phyloP scores from a whole-genome alignment of 225 moss, liverwort and hornwort species.

The Polytrichum formosum region DNA sequence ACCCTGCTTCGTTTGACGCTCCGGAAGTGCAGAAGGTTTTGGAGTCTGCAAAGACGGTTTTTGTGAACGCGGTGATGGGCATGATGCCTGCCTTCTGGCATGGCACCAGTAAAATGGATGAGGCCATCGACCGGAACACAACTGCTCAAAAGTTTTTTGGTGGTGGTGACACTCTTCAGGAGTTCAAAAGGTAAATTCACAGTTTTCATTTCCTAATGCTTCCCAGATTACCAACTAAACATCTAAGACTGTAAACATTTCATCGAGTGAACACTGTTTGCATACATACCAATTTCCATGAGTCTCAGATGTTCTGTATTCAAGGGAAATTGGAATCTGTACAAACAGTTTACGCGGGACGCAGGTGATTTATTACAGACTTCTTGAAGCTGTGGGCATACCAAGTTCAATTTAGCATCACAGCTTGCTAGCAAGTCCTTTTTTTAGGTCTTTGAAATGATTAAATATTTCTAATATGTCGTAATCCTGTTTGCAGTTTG shows the following conservation, averaged over 20 bases:
- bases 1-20: conserved; percentile 57
- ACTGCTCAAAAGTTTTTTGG: conserved; percentile 79
- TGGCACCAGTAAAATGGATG: conserved; percentile 89
- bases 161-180: conserved; percentile 84
- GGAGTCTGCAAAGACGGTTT: conserved; percentile 64
- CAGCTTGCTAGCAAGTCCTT: no score
- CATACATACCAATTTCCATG: no score
- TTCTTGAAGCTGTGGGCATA: no score
- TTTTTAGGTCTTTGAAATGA: no score
- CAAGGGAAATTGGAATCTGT: no score
- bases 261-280: not conserved
- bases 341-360: no score
- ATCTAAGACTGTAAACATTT: not conserved
- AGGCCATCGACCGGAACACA: conserved; percentile 73
- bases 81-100: conserved; percentile 87
- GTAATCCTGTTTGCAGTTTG: conserved; percentile 27
- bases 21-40: conserved; percentile 41
- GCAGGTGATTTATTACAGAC: no score
- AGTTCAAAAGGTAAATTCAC: conserved; percentile 58
- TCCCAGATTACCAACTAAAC: not conserved
- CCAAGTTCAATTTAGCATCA: no score
- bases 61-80: conserved; percentile 91
- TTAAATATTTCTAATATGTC: no score
- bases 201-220: not conserved
- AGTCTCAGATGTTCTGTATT: no score